These are phyloP conservation scores for Gossypium laxum DNA, from an alignment of 441 rosid genomes.

Conservation along the genomic window DNA sequence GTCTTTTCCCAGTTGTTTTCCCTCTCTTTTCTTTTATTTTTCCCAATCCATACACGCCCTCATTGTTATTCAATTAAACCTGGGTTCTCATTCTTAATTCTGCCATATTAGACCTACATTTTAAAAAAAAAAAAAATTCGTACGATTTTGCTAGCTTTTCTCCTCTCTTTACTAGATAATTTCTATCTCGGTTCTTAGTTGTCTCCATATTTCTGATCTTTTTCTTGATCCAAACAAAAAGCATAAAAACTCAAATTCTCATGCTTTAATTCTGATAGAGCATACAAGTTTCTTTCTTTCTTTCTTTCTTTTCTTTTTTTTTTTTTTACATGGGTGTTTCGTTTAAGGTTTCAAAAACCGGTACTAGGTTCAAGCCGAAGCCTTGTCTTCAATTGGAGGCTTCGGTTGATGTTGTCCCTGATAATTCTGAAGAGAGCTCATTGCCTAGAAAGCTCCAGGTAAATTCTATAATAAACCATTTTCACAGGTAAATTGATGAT, in stretches of 20 bases:
- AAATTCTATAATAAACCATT: not conserved
- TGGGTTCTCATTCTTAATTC: not conserved
- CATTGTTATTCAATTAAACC: not conserved
- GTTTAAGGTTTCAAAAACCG: constrained; percentile 68
- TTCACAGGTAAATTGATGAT: not conserved
- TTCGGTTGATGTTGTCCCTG: constrained; percentile 27
- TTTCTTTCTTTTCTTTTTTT: too few relatives aligned
- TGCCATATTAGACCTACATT: not conserved
- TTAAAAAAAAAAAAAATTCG: not conserved
- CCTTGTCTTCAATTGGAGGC: constrained; percentile 31
- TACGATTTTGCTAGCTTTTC: not conserved
- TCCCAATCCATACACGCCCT: not conserved
- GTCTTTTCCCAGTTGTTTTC: not conserved
- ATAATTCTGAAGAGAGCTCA: constrained; percentile 30
- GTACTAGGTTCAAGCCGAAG: constrained; percentile 54
- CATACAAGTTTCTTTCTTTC: not conserved
- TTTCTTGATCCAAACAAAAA: constrained; percentile 11
- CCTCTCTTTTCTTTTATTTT: not conserved
- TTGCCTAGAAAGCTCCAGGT: constrained; percentile 38
- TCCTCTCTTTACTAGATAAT: not conserved
- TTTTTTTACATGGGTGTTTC: constrained; percentile 55
- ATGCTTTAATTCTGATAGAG: not conserved
- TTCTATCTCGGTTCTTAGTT: not conserved
- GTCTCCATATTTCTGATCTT: not conserved
- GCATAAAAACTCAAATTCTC: not conserved